These are phyloP conservation scores for Eimeria acervulina DNA, from an alignment of 169 alveolate species.

Conservation along the genomic window DNA sequence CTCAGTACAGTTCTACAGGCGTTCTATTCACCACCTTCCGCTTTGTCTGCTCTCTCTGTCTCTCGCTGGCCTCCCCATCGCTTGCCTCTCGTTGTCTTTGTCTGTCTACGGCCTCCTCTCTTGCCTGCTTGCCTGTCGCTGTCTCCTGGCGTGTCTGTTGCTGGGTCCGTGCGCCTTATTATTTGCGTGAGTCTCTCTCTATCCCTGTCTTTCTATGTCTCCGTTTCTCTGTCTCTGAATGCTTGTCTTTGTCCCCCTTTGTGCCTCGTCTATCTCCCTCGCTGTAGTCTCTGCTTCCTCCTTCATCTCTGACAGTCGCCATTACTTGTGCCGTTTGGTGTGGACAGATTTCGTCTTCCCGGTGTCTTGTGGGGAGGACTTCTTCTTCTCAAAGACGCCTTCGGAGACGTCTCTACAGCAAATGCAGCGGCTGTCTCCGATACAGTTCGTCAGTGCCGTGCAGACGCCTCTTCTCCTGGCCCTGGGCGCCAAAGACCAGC, in stretches of 20 bases:
- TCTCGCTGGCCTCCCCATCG: background rate
- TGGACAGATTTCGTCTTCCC: constrained; percentile 61
- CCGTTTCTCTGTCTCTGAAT: background rate
- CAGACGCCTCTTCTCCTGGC: constrained; percentile 61
- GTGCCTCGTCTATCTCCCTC: background rate
- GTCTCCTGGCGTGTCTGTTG: no score
- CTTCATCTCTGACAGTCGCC: background rate
- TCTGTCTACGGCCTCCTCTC: background rate
- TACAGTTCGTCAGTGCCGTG: background rate
- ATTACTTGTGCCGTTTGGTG: background rate
- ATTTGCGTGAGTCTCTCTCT: background rate
- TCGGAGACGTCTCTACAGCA: constrained; percentile 1
- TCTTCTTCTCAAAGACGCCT: background rate
- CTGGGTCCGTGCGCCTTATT: no score
- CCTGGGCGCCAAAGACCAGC: constrained; percentile 61
- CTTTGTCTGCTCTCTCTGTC: background rate
- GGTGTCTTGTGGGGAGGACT: constrained; percentile 41
- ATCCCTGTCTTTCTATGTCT: background rate
- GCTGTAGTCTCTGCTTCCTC: background rate
- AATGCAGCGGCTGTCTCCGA: constrained; percentile 64
- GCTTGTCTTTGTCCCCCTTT: constrained; percentile 73
- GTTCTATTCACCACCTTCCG: no score
- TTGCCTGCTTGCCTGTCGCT: background rate
- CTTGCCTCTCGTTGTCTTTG: background rate
- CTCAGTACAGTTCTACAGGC: no score